Base-by-base conservation (phyloP, 2,329 filamentous ascomycete genomes). In the Trichoderma atroviride region DNA sequence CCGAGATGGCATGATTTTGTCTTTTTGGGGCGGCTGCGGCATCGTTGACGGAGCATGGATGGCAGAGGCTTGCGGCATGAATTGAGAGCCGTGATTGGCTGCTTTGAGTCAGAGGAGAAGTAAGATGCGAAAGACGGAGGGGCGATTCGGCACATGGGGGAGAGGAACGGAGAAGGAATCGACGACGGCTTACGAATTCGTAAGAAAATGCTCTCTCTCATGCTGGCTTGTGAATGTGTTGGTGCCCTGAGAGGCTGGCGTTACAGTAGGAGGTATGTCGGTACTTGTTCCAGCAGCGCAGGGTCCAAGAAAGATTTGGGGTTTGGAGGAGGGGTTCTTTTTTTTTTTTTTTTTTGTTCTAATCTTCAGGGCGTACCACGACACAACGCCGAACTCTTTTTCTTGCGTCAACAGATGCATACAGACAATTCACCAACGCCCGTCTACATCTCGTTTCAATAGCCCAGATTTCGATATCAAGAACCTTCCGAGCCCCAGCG, bases 11-110 rank as follows among this genome's bases (percentile, higher is more conserved):
- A 65, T 65, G 60, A 53, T 57, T 57, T 43, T 47, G 22, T 50
- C 22, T 50, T 50, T 50, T 50, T 50, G 47, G 47, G 14, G 24
- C 29, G 35, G 47, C 27, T 69, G 62, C 68, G 59, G 59, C 40
- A 69, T 58, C 56, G 29, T 57, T 4, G 33, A 0, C 37, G n/a
- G n/a, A 52, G 47, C 47, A 19, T 19, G 50, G 27, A 56, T 24
- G 27, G 53, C 14, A n/a, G 27, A 52, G 19, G 4, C 14, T 57
- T 66, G 63, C 65, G 52, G 66, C 66, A 61, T 40, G 14, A n/a
- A 56, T 47, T 64, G 58, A 14, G 14, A 35, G 22, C 29, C 22
- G 27, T 65, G 52, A 69, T 69, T 69, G 67, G 67, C 60, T 67
- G 22, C 40, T 16, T 16, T 43, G 35, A 52, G 64, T 5, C 50